Evolutionary conservation across 129 eudicot species (phyloP).

Genomic region (Pulicaria dysenterica): DNA sequence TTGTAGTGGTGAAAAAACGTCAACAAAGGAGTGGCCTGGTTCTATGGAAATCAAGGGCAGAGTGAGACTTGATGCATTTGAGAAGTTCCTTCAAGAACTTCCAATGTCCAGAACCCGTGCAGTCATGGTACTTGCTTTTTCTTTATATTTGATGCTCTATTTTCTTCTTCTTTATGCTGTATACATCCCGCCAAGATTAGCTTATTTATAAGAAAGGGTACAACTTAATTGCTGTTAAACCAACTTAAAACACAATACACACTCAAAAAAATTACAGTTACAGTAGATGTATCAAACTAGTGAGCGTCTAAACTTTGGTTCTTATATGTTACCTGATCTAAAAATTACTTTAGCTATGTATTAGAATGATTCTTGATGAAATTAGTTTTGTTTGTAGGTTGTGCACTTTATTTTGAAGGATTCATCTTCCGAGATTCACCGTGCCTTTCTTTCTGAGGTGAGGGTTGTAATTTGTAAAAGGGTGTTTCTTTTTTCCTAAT

Average conservation of each 20-base stretch:
- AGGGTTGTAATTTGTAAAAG: neutral
- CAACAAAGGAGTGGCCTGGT: slow-evolving; percentile 76
- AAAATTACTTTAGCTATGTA: too few relatives aligned
- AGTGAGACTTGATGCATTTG: slow-evolving; percentile 83
- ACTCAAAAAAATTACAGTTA: neutral
- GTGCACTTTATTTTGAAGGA: slow-evolving; percentile 59
- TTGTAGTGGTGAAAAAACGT: slow-evolving; percentile 82
- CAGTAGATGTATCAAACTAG: neutral
- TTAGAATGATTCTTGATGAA: neutral
- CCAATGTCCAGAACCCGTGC: slow-evolving; percentile 93
- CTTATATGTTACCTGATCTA: too few relatives aligned
- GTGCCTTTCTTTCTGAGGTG: slow-evolving; percentile 59
- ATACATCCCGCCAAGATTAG: neutral
- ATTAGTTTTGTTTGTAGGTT: slow-evolving; percentile 40
- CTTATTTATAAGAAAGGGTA: neutral
- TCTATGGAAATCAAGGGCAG: slow-evolving; percentile 83
- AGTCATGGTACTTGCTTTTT: slow-evolving; percentile 61
- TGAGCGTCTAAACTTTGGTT: neutral
- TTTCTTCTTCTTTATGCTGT: slow-evolving; percentile 1
- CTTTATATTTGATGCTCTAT: too few relatives aligned
- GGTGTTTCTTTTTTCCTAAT: neutral
- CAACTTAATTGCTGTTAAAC: neutral
- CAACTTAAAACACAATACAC: neutral
- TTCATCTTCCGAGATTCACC: slow-evolving; percentile 45
- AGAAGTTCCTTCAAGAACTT: slow-evolving; percentile 77